Evolutionary conservation across 192 early-diverging fungal species (phyloP).

Genomic region (Phycomyces nitens): DNA sequence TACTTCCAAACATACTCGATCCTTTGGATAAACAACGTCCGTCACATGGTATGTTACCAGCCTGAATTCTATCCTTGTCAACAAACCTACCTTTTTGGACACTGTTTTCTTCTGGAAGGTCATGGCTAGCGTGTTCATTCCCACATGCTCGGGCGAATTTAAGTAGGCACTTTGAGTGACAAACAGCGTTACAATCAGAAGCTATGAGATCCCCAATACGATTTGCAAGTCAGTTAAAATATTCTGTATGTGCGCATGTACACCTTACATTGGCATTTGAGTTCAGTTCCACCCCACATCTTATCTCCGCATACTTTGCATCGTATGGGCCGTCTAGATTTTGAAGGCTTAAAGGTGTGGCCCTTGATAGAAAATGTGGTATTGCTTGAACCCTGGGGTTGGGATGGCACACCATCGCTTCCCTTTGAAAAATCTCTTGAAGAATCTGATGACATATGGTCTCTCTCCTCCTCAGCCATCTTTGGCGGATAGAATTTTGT

Average conservation of each 20-base stretch:
- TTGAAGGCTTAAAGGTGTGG: slow-evolving; percentile 6
- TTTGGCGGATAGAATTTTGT: not conserved
- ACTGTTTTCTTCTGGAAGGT: not conserved
- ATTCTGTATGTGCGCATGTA: no score
- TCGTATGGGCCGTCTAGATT: slow-evolving; percentile 33
- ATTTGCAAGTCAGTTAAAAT: no score
- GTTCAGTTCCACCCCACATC: slow-evolving; percentile 44
- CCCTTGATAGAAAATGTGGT: not conserved
- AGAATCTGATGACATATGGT: no score
- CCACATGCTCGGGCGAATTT: not conserved
- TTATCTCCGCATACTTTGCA: slow-evolving; percentile 52
- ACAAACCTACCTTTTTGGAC: not conserved
- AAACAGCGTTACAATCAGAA: not conserved
- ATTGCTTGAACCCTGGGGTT: no score
- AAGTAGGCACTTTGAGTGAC: not conserved
- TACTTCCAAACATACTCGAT: slow-evolving; percentile 60
- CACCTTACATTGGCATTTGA: slow-evolving; percentile 37
- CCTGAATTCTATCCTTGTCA: not conserved
- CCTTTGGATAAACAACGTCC: not conserved
- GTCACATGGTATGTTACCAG: not conserved
- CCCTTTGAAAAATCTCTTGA: no score
- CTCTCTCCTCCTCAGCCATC: not conserved
- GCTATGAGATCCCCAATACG: not conserved
- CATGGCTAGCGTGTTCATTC: not conserved
- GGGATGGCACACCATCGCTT: no score